Evolutionary conservation across 305 asterid species (phyloP).

Genomic region (Striga hermonthica): DNA sequence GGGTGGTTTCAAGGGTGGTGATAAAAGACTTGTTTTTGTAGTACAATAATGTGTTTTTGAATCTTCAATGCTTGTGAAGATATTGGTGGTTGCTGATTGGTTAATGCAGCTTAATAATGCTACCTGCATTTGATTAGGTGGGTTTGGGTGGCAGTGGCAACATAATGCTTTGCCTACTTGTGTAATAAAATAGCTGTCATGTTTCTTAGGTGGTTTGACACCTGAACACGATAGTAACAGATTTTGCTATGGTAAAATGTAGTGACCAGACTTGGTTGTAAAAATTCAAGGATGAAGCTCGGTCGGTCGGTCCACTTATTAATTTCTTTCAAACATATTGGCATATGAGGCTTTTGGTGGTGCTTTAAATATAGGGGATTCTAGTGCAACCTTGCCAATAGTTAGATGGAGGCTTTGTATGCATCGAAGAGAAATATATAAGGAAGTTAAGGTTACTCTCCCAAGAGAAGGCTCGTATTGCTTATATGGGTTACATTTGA

Average conservation of each 20-base stretch:
- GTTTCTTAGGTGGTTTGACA: slow-evolving; percentile 9
- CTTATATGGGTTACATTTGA: not conserved
- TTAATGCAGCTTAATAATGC: slow-evolving; percentile 11
- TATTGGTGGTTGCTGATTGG: slow-evolving; percentile 16
- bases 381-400: not conserved
- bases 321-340: not conserved
- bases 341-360: not conserved
- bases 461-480: not conserved
- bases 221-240: not conserved
- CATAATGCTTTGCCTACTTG: slow-evolving; percentile 11
- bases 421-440: not conserved
- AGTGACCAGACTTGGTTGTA: not conserved
- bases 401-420: not conserved
- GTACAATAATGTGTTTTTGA: not conserved
- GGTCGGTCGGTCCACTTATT: slow-evolving; percentile 1
- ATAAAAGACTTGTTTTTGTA: slow-evolving; percentile 17
- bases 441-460: not conserved
- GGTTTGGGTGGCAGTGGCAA: slow-evolving; percentile 16
- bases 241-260: not conserved
- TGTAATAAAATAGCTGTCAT: slow-evolving; percentile 14
- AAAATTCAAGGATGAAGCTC: not conserved
- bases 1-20: slow-evolving; percentile 10
- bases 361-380: slow-evolving; percentile 16
- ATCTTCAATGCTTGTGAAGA: slow-evolving; percentile 6
- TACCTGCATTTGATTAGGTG: slow-evolving; percentile 23